These are phyloP conservation scores for Leccinum broughii DNA, from an alignment of 768 basidiomycete genomes.

Conservation along the genomic window DNA sequence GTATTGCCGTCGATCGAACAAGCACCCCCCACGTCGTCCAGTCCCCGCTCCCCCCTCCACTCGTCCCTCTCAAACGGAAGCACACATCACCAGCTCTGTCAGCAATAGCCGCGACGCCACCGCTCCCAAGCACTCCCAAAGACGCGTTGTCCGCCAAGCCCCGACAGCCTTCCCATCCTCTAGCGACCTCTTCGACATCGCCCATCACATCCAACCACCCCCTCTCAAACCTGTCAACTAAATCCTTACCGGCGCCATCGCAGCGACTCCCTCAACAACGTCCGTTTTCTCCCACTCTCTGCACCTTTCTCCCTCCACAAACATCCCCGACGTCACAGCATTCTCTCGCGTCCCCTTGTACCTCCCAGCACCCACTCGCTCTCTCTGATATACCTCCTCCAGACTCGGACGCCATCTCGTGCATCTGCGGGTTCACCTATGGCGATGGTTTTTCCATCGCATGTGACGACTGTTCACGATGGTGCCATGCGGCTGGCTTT, in stretches of 20 bases:
- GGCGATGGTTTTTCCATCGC: conserved; percentile 88
- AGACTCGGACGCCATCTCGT: conserved; percentile 54
- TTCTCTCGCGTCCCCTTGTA: conserved; percentile 21
- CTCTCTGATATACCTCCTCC: conserved; percentile 25
- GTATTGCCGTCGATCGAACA: conserved; percentile 28
- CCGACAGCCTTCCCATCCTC: conserved; percentile 19
- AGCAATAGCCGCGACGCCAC: conserved; percentile 10
- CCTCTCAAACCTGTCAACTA: conserved; percentile 13
- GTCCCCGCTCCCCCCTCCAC: conserved; percentile 23
- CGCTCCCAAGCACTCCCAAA: not conserved
- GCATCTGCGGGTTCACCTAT: conserved; percentile 71
- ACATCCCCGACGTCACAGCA: conserved; percentile 15
- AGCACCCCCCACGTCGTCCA: conserved; percentile 23
- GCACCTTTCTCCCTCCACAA: conserved; percentile 15
- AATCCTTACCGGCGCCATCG: conserved; percentile 15
- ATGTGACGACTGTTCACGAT: conserved; percentile 78
- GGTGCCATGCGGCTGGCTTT: conserved; percentile 85
- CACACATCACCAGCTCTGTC: conserved; percentile 28
- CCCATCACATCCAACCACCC: conserved; percentile 11
- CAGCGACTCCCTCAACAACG: conserved; percentile 17
- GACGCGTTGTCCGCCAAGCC: conserved; percentile 17
- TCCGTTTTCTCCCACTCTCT: conserved; percentile 20
- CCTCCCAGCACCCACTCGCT: conserved; percentile 21
- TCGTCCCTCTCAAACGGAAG: conserved; percentile 46
- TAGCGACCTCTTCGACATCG: conserved; percentile 19